These are phyloP conservation scores for Ramalina intermedia DNA, from an alignment of 495 filamentous ascomycete species.

Conservation along the genomic window DNA sequence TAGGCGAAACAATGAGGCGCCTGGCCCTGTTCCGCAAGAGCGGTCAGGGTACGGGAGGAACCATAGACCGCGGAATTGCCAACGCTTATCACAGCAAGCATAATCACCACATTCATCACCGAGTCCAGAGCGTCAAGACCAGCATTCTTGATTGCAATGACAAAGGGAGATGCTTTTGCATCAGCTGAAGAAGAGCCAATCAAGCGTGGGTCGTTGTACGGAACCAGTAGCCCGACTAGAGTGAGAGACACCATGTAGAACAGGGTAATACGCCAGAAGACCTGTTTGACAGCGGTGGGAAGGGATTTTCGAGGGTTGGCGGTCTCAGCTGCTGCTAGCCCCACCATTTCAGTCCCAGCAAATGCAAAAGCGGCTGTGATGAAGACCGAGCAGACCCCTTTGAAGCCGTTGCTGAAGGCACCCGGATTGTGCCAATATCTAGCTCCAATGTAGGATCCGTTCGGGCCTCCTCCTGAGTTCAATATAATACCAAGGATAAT, in stretches of 20 bases:
- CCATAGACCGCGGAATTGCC: conserved; percentile 82
- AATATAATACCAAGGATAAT: conserved; percentile 71
- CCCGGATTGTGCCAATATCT: conserved; percentile 72
- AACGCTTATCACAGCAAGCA: conserved; percentile 76
- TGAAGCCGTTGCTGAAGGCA: conserved; percentile 86
- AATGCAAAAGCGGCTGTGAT: conserved; percentile 90
- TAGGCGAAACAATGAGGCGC: conserved; percentile 64
- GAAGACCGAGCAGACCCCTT: conserved; percentile 84
- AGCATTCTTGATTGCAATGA: conserved; percentile 73
- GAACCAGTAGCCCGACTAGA: conserved; percentile 47
- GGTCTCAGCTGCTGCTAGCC: conserved; percentile 33
- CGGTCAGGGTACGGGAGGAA: conserved; percentile 71
- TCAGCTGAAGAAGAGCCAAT: conserved; percentile 44
- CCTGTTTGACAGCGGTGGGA: conserved; percentile 30
- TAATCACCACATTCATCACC: conserved; percentile 81
- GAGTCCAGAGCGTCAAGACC: conserved; percentile 63
- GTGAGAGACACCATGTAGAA: conserved; percentile 40
- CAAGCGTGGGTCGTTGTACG: conserved; percentile 47
- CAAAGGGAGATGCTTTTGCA: conserved; percentile 70
- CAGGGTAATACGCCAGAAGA: conserved; percentile 24
- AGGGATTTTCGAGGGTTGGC: conserved; percentile 29
- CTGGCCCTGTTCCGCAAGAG: conserved; percentile 73
- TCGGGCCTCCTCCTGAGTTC: conserved; percentile 63
- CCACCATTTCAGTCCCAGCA: conserved; percentile 85
- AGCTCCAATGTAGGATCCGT: conserved; percentile 71